A percentile compares a stretch with the other conserved stretches of the same genome.
These are phyloP conservation scores for Linum lewisii DNA, from an alignment of 345 rosid genomes.

Conservation along the genomic window DNA sequence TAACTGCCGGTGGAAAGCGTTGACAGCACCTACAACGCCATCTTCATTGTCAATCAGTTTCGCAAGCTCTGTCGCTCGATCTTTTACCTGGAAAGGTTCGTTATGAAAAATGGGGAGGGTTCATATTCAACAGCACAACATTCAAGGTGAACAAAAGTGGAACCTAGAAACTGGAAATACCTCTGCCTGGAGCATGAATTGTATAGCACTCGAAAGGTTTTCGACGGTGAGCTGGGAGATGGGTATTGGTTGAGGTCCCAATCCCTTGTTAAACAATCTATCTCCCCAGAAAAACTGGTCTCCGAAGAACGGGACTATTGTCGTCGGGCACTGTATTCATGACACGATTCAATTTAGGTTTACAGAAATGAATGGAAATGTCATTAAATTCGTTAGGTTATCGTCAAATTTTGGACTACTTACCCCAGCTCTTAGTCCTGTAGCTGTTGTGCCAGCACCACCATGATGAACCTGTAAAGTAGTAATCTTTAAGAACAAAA, in stretches of 20 bases:
- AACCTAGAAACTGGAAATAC: slow-evolving; percentile 25
- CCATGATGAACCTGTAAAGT: slow-evolving; percentile 86
- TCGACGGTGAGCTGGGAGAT: slow-evolving; percentile 65
- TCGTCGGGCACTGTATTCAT: slow-evolving; percentile 78
- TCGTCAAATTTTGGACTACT: too few species aligned
- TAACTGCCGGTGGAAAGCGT: slow-evolving; percentile 82
- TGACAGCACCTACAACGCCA: slow-evolving; percentile 84
- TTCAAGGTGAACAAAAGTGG: not conserved
- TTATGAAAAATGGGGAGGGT: slow-evolving; percentile 4
- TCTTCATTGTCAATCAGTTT: slow-evolving; percentile 81
- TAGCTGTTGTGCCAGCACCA: slow-evolving; percentile 98
- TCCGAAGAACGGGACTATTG: slow-evolving; percentile 92
- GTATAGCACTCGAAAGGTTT: slow-evolving; percentile 67
- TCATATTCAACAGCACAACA: not conserved
- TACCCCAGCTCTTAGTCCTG: slow-evolving; percentile 96
- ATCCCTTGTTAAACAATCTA: slow-evolving; percentile 50
- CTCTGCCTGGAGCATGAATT: slow-evolving; percentile 90
- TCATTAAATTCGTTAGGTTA: too few species aligned
- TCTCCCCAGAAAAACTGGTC: slow-evolving; percentile 99
- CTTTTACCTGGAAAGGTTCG: slow-evolving; percentile 47
- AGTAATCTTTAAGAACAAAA: not conserved
- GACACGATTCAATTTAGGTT: slow-evolving; percentile 5
- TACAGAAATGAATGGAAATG: not conserved
- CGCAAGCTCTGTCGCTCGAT: slow-evolving; percentile 56
- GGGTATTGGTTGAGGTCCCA: slow-evolving; percentile 85